Evolutionary conservation across 2,329 filamentous ascomycete species (phyloP).

Genomic region (Paracoccidioides lutzii): DNA sequence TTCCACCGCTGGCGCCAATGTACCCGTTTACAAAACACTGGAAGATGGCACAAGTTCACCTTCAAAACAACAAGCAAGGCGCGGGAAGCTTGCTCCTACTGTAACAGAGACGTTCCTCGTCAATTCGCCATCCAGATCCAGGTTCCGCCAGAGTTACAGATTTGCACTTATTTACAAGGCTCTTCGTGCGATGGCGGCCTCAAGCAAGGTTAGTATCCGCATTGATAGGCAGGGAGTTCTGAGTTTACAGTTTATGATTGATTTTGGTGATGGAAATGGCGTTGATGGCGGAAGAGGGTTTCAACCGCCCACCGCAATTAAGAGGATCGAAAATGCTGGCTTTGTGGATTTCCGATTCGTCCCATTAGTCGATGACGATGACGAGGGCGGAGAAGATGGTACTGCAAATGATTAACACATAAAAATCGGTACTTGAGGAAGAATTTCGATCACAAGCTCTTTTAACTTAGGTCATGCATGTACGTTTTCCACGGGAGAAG

Average conservation of each 20-base stretch:
- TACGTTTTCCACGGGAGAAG: no score
- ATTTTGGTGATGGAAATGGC: conserved; percentile 51
- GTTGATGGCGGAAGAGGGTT: conserved; percentile 13
- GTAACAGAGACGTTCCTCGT: conserved; percentile 41
- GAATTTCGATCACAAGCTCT: not conserved
- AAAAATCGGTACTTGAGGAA: not conserved
- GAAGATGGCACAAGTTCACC: conserved; percentile 23
- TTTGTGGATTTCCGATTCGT: conserved; percentile 38
- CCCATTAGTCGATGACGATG: conserved; percentile 32
- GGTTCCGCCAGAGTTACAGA: conserved; percentile 67
- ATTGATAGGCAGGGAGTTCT: conserved; percentile 81
- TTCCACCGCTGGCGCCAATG: conserved; percentile 14
- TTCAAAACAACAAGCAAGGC: conserved; percentile 20
- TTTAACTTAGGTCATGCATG: not conserved
- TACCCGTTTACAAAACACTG: conserved; percentile 22
- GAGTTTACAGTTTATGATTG: conserved; percentile 92
- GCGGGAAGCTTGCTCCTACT: conserved; percentile 28
- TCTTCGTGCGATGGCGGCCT: conserved; percentile 80
- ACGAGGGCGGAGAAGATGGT: conserved; percentile 16
- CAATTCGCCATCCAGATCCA: conserved; percentile 45
- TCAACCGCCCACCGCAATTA: conserved; percentile 12
- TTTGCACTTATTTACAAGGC: conserved; percentile 79
- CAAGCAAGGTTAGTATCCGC: conserved; percentile 82
- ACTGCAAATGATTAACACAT: not conserved
- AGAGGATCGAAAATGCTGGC: conserved; percentile 22